Evolutionary conservation across 192 early-diverging fungal genomes (phyloP).

Genomic region (Haplosporangium gracile): DNA sequence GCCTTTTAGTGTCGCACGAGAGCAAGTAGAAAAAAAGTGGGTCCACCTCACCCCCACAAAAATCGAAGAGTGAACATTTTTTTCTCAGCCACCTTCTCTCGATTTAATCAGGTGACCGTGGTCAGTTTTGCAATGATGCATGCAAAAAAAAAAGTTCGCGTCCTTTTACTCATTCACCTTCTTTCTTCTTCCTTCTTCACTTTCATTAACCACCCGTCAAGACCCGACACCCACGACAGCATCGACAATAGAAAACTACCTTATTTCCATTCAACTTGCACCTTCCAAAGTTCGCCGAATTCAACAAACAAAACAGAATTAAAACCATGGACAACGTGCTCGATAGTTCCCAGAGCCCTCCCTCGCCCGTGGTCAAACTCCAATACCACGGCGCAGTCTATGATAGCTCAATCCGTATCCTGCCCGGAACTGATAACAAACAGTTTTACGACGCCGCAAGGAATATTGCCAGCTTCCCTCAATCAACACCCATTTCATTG

Average conservation of each 20-base stretch:
- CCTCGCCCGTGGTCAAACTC: slow-evolving; percentile 43
- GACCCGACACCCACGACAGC: background rate
- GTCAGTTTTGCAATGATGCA: background rate
- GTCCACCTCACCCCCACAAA: background rate
- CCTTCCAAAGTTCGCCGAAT: background rate
- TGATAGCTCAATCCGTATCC: slow-evolving; percentile 48
- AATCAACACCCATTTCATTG: slow-evolving; percentile 13
- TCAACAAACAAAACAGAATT: background rate
- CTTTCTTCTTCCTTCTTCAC: background rate
- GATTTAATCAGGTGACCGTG: background rate
- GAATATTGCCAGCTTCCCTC: slow-evolving; percentile 33
- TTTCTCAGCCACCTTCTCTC: background rate
- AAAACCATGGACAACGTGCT: slow-evolving; percentile 6
- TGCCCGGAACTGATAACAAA: slow-evolving; percentile 15
- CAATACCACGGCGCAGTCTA: slow-evolving; percentile 55
- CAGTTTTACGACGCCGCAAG: slow-evolving; percentile 25
- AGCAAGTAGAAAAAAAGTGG: background rate
- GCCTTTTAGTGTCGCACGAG: background rate
- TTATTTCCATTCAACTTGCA: background rate
- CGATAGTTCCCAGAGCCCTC: slow-evolving; percentile 9
- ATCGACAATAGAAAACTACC: background rate
- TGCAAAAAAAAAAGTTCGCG: background rate
- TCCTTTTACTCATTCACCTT: background rate
- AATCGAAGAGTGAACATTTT: background rate
- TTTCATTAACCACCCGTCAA: background rate